A percentile compares a stretch with the other conserved stretches of the same genome.
phyloP scores from a whole-genome alignment of 352 stramenopile species.

The Phytophthora ramorum region DNA sequence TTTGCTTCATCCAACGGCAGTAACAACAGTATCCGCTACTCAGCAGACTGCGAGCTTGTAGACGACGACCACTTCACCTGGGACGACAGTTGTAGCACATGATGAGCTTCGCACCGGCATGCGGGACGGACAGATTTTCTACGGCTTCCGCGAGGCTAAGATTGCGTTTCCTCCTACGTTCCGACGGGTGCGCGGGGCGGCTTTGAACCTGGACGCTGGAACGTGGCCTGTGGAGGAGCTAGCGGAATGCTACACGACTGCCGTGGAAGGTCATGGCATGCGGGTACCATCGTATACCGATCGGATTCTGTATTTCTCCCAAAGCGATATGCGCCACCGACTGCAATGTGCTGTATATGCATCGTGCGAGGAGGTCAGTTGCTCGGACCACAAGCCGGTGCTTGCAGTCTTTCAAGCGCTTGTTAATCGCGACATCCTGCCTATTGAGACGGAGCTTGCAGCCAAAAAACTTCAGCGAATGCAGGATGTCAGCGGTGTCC shows the following conservation, averaged over 20 bases:
- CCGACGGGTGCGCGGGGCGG: slow-evolving; percentile 58
- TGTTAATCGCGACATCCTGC: slow-evolving; percentile 62
- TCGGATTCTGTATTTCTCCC: slow-evolving; percentile 86
- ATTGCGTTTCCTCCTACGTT: slow-evolving; percentile 86
- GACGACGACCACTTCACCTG: slow-evolving; percentile 55
- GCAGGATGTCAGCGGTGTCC: slow-evolving; percentile 66
- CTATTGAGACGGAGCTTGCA: slow-evolving; percentile 53
- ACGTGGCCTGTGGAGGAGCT: slow-evolving; percentile 37
- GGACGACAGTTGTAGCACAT: slow-evolving; percentile 72
- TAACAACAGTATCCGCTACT: slow-evolving; percentile 36
- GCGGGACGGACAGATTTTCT: slow-evolving; percentile 64
- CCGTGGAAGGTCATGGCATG: slow-evolving; percentile 54
- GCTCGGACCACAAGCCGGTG: slow-evolving; percentile 89
- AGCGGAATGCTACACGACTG: slow-evolving; percentile 61
- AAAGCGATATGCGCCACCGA: slow-evolving; percentile 67
- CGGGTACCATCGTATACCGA: slow-evolving; percentile 92
- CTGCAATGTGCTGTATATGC: slow-evolving; percentile 76
- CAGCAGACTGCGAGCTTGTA: slow-evolving; percentile 45
- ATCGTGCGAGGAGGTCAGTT: slow-evolving; percentile 74
- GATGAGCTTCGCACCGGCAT: slow-evolving; percentile 78
- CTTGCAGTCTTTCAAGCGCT: slow-evolving; percentile 73
- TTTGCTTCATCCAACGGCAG: slow-evolving; percentile 40
- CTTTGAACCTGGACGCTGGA: slow-evolving; percentile 33
- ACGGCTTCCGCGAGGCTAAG: slow-evolving; percentile 75
- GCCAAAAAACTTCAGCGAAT: slow-evolving; percentile 62